phyloP scores from a whole-genome alignment of 2,329 filamentous ascomycete species.

The Colletotrichum spinosum region DNA sequence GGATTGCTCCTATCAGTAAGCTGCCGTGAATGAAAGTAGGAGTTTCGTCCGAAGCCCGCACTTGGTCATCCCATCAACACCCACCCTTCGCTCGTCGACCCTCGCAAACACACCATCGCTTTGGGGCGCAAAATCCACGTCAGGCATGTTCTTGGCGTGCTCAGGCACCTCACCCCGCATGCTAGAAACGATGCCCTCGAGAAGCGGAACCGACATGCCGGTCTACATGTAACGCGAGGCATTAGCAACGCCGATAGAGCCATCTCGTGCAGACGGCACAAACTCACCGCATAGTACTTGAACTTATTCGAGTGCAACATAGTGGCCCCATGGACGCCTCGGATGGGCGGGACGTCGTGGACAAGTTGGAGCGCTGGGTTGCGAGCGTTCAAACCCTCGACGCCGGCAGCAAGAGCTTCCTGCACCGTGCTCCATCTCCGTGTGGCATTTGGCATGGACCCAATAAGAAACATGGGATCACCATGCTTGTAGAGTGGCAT shows the following conservation, averaged over 20 bases:
- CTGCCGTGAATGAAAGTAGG: no score
- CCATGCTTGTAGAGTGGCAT: slow-evolving; percentile 69
- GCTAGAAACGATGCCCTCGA: slow-evolving; percentile 13
- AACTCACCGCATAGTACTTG: slow-evolving; percentile 30
- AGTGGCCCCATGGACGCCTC: slow-evolving; percentile 12
- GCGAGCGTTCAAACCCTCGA: neutral
- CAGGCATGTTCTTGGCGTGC: slow-evolving; percentile 7
- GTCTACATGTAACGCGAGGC: neutral
- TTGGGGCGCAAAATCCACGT: slow-evolving; percentile 20
- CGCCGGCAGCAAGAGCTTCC: slow-evolving; percentile 53
- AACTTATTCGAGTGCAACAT: slow-evolving; percentile 30
- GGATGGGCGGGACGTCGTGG: no score
- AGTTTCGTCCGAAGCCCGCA: no score
- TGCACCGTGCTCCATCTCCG: slow-evolving; percentile 65
- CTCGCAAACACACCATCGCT: slow-evolving; percentile 20
- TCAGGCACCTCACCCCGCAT: neutral
- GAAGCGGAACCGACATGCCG: slow-evolving; percentile 22
- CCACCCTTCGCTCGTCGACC: neutral
- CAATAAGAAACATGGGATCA: slow-evolving; percentile 69
- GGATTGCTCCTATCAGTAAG: no score
- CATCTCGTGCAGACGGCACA: neutral
- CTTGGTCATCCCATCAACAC: no score
- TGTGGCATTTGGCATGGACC: slow-evolving; percentile 55
- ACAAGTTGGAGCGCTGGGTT: slow-evolving; percentile 10
- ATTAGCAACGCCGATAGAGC: neutral